Conservation (phyloP, 2,329 filamentous ascomycete species). For the Akanthomyces muscarius region DNA sequence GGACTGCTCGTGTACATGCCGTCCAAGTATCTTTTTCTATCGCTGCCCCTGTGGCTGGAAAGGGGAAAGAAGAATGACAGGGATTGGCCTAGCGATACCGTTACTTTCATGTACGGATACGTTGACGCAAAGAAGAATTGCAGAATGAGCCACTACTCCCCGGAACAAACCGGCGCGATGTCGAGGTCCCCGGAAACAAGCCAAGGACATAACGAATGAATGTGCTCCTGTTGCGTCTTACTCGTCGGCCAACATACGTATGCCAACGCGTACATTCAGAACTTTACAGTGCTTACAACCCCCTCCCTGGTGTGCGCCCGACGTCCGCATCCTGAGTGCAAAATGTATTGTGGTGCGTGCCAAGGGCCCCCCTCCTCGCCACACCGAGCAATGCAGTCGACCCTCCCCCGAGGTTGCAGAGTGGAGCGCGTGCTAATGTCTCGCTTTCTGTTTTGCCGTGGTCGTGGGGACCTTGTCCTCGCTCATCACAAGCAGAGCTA, state of each 20-base stretch:
- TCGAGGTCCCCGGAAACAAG: constrained; percentile 5
- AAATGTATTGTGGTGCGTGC: background rate
- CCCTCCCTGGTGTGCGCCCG: background rate
- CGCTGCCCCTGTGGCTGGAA: background rate
- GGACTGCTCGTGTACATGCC: background rate
- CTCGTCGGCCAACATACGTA: constrained; percentile 8
- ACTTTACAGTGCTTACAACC: background rate
- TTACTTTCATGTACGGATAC: background rate
- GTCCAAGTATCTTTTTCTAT: background rate
- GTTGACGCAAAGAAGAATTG: background rate
- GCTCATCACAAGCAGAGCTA: background rate
- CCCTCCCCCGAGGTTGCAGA: constrained; percentile 1
- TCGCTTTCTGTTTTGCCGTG: background rate
- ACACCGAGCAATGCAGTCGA: background rate
- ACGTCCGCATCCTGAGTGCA: background rate
- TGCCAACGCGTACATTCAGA: background rate
- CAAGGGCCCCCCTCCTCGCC: background rate
- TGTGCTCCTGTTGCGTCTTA: background rate
- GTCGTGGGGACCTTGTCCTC: background rate
- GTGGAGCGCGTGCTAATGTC: background rate
- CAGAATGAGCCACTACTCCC: background rate
- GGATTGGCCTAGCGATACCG: background rate
- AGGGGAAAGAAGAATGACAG: background rate
- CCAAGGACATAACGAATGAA: constrained; percentile 5
- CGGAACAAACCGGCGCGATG: constrained; percentile 10